Base-by-base conservation (phyloP, 306 rosid genomes). In the Inga laurina region DNA sequence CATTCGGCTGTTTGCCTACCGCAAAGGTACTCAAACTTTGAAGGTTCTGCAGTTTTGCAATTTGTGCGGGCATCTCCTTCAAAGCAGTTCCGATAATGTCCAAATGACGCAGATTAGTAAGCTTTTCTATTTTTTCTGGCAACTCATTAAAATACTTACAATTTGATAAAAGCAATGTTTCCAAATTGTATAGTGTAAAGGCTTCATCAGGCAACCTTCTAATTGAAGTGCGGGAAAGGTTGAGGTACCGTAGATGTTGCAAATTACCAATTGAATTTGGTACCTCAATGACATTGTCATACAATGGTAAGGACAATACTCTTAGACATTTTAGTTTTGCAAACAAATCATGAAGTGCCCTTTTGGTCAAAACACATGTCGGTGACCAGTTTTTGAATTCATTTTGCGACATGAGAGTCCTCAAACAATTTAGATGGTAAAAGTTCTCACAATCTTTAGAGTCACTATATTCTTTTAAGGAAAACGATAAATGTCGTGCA, bases 401-500 rank as follows among this genome's bases (percentile, higher is more conserved):
- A 2, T n/a, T 16, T n/a, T 59, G 5, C 22, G 46, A 4, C 5
- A 75, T 0, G 72, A 84, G 76, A 4, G 78, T 80, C 16, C 84
- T 70, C 8, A 84, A 59, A 5, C 41, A 5, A 30, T 18, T 75
- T 8, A 22, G 0, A 8, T 75, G 4, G 21, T 0, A 6, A 69
- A 57, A 61, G 18, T 7, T 2, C 32, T 82, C 78, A 41, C 57
- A 82, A 2, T 79, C 76, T 4, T 69, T 66, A 32, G 0, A 10
- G 22, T 9, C 13, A 35, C 79, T 84, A 79, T 13, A 70, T 0
- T 0, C 0, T 19, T 76, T 16, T 15, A 8, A 2, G 0, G 4
- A 3, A 19, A 46, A 82, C 1, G 87, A 85, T 14, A 84, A 27
- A 61, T 89, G 88, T 1, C 86, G 85, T 16, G 66, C 41, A 78